phyloP scores from a whole-genome alignment of 495 filamentous ascomycete species.

The Penicillium mononematosum region DNA sequence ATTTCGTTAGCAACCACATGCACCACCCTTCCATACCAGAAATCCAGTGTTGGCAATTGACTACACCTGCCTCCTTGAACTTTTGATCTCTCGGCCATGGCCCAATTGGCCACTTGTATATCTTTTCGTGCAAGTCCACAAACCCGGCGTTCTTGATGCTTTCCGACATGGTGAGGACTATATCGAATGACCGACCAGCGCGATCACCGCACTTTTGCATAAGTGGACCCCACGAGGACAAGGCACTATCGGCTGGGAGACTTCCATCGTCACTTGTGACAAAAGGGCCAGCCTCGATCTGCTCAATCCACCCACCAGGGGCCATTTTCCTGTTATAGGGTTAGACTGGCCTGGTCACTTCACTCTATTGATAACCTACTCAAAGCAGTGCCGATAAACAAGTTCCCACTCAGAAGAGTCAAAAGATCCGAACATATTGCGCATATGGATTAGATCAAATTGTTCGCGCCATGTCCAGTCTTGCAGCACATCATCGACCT shows the following conservation, averaged over 20 bases:
- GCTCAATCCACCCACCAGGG: slow-evolving; percentile 58
- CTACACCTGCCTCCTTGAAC: slow-evolving; percentile 64
- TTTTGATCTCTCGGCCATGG: slow-evolving; percentile 64
- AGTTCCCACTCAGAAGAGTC: slow-evolving; percentile 26
- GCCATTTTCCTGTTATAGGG: slow-evolving; percentile 21
- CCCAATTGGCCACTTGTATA: slow-evolving; percentile 65
- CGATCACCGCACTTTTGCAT: slow-evolving; percentile 21
- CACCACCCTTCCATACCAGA: slow-evolving; percentile 27
- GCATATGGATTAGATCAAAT: slow-evolving; percentile 39
- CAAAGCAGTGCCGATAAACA: slow-evolving; percentile 31
- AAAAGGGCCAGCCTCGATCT: slow-evolving; percentile 46
- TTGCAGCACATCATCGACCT: slow-evolving; percentile 24
- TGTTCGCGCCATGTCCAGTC: slow-evolving; percentile 33
- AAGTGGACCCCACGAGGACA: slow-evolving; percentile 25
- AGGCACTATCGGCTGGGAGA: slow-evolving; percentile 27
- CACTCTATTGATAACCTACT: slow-evolving; percentile 8
- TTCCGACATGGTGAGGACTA: slow-evolving; percentile 19
- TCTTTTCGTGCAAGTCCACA: slow-evolving; percentile 35
- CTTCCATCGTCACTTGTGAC: slow-evolving; percentile 48
- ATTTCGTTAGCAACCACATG: slow-evolving; percentile 31
- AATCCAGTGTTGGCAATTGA: slow-evolving; percentile 58
- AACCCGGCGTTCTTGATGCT: slow-evolving; percentile 37
- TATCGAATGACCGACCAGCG: slow-evolving; percentile 19
- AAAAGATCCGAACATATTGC: slow-evolving; percentile 28
- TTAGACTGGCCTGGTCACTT: not conserved